These are phyloP conservation scores for Psophocarpus tetragonolobus DNA, from an alignment of 306 rosid genomes.

Conservation along the genomic window DNA sequence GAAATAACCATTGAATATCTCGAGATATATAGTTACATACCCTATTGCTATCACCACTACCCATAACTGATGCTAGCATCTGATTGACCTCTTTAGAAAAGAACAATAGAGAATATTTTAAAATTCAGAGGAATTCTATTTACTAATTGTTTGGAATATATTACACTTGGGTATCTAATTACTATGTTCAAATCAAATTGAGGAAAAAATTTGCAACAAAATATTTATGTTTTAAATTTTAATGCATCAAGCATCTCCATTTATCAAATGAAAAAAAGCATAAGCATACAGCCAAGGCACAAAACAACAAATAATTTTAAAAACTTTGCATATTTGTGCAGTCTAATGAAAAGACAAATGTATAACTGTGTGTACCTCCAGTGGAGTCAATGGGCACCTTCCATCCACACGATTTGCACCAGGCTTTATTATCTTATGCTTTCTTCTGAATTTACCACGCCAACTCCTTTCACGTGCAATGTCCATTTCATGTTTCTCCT, in stretches of 20 bases:
- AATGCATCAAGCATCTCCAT: not conserved
- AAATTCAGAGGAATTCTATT: not conserved
- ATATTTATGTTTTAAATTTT: not conserved
- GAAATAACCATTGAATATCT: not conserved
- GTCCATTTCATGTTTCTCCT: conserved; percentile 96
- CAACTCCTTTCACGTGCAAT: conserved; percentile 95
- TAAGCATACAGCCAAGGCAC: not conserved
- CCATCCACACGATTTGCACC: conserved; percentile 93
- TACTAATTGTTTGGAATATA: not conserved
- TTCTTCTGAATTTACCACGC: conserved; percentile 95
- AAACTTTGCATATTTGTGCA: not conserved
- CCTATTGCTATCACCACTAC: not conserved
- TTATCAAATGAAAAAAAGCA: not conserved
- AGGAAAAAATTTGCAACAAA: not conserved
- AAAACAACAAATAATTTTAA: not conserved
- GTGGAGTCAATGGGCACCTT: conserved; percentile 92
- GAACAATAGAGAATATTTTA: not conserved
- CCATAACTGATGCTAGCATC: conserved; percentile 11
- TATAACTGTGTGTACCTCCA: no score
- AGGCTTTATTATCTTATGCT: conserved; percentile 85
- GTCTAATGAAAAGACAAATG: no score
- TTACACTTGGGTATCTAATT: not conserved
- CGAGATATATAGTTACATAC: not conserved
- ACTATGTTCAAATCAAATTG: not conserved
- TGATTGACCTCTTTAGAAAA: conserved; percentile 10